Evolutionary conservation across 2,329 filamentous ascomycete genomes (phyloP).

Genomic region (Phialophora verrucosa): DNA sequence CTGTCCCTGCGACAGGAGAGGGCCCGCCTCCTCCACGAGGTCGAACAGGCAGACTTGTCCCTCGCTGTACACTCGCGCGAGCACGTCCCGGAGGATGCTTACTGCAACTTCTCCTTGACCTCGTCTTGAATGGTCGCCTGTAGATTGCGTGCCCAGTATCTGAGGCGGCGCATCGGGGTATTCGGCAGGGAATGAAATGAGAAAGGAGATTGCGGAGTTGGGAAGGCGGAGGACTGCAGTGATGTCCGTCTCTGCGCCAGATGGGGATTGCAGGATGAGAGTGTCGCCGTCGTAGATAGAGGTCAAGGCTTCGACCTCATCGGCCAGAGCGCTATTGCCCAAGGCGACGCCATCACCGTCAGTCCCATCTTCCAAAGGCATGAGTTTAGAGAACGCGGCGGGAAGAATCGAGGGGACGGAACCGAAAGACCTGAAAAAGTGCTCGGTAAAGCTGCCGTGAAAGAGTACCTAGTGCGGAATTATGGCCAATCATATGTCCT

Average conservation of each 20-base stretch:
- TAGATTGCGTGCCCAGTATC: constrained; percentile 78
- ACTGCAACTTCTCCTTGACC: constrained; percentile 75
- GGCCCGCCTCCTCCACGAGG: constrained; percentile 71
- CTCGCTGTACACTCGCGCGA: constrained; percentile 70
- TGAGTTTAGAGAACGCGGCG: constrained; percentile 6
- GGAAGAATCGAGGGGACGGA: neutral
- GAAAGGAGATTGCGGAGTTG: constrained; percentile 58
- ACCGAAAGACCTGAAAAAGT: neutral
- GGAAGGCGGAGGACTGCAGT: constrained; percentile 72
- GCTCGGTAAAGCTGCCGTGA: constrained; percentile 18
- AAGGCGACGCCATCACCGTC: constrained; percentile 3
- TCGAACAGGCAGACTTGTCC: constrained; percentile 89
- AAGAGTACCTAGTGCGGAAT: neutral
- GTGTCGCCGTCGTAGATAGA: constrained; percentile 64
- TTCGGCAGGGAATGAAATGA: constrained; percentile 69
- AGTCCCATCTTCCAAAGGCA: constrained; percentile 28
- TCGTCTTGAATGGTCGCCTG: constrained; percentile 66
- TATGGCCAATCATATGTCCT: neutral
- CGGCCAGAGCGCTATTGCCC: constrained; percentile 50
- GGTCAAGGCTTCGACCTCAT: constrained; percentile 57
- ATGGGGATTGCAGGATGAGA: constrained; percentile 29
- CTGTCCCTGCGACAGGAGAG: constrained; percentile 62
- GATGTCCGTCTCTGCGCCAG: constrained; percentile 32
- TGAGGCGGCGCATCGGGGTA: constrained; percentile 78
- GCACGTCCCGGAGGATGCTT: constrained; percentile 69